These are phyloP conservation scores for Rosa multiflora DNA, from an alignment of 306 rosid genomes.

Conservation along the genomic window DNA sequence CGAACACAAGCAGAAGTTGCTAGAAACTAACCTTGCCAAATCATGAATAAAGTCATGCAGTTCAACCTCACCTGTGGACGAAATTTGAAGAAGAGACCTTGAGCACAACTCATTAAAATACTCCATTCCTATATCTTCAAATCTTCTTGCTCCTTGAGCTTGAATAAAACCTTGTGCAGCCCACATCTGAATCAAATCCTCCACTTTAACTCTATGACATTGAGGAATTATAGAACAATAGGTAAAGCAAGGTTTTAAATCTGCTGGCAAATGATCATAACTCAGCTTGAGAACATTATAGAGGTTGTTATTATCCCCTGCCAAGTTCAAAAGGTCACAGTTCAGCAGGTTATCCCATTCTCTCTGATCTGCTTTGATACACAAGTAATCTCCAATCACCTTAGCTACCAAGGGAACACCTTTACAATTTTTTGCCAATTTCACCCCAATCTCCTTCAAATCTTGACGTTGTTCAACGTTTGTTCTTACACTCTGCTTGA, in stretches of 20 bases:
- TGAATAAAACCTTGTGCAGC: conserved; percentile 36
- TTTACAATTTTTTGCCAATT: conserved; percentile 22
- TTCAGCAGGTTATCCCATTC: conserved; percentile 15
- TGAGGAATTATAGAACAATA: conserved; percentile 36
- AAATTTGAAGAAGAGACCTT: too few species aligned
- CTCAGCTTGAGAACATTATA: conserved; percentile 24
- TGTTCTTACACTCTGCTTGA: conserved; percentile 27
- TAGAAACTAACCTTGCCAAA: too few species aligned
- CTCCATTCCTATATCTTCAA: conserved; percentile 28
- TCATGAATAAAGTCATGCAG: too few species aligned
- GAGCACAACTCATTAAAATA: too few species aligned
- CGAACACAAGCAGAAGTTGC: too few species aligned
- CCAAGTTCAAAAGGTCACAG: conserved; percentile 22
- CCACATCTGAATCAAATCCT: conserved; percentile 33
- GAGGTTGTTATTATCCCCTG: not conserved
- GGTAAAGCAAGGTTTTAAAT: conserved; percentile 25
- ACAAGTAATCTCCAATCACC: conserved; percentile 26
- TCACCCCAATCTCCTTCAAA: conserved; percentile 28
- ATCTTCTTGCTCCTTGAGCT: not conserved
- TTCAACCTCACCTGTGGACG: too few species aligned
- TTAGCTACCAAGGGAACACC: conserved; percentile 29
- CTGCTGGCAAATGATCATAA: conserved; percentile 22
- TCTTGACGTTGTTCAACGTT: not conserved
- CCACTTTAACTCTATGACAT: conserved; percentile 15
- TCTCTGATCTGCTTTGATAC: conserved; percentile 5